phyloP scores from a whole-genome alignment of 148 eudicot species.

The Cornus suecica region DNA sequence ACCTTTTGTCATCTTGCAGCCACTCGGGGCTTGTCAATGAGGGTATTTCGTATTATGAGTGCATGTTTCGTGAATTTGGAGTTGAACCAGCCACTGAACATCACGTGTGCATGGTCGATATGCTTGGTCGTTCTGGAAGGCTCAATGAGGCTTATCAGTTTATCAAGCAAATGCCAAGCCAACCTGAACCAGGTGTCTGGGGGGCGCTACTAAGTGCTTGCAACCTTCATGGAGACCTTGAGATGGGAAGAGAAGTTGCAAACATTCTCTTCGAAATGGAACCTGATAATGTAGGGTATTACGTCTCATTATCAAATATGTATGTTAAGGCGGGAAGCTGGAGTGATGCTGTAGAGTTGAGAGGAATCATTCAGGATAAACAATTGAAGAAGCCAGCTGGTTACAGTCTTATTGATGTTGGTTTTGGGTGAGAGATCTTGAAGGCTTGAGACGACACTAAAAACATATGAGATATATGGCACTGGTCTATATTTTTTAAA shows the following conservation, averaged over 20 bases:
- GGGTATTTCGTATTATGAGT: constrained; percentile 29
- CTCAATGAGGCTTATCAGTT: constrained; percentile 40
- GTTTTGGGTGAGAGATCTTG: constrained; percentile 10
- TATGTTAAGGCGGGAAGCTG: constrained; percentile 49
- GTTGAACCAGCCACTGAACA: constrained; percentile 36
- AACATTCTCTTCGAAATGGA: constrained; percentile 35
- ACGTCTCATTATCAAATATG: constrained; percentile 37
- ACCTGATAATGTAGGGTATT: constrained; percentile 39
- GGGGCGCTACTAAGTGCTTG: constrained; percentile 49
- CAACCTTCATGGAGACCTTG: constrained; percentile 42
- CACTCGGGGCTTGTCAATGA: constrained; percentile 38
- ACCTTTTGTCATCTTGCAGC: constrained; percentile 42
- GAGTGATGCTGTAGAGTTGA: constrained; percentile 45
- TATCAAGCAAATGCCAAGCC: constrained; percentile 14
- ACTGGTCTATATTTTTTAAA: too few species aligned
- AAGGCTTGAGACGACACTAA: background rate
- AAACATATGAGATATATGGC: too few species aligned
- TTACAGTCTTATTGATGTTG: constrained; percentile 35
- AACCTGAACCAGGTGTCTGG: constrained; percentile 41
- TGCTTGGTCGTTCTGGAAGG: constrained; percentile 41
- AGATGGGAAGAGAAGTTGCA: constrained; percentile 46
- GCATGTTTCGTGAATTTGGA: constrained; percentile 28
- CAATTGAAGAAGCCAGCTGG: constrained; percentile 34
- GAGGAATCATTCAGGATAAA: constrained; percentile 28
- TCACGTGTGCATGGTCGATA: constrained; percentile 40